These are phyloP conservation scores for Coelastrella sp. DNA, from an alignment of 139 green algal species.

Conservation along the genomic window DNA sequence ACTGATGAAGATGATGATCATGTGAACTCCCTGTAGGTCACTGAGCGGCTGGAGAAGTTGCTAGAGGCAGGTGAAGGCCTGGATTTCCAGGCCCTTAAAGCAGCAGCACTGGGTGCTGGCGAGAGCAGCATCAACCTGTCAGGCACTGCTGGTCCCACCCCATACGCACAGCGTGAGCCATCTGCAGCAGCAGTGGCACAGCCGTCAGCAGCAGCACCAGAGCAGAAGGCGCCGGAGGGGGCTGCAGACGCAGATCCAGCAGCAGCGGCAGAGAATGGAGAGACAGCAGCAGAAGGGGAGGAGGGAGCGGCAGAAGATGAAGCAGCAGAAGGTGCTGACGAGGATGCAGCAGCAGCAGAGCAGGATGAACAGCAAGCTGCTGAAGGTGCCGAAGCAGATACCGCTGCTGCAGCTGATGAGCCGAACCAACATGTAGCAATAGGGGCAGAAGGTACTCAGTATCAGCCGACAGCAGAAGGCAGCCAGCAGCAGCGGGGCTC, in stretches of 20 bases:
- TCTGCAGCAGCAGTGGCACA: conserved; percentile 2
- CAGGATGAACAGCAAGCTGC: not conserved
- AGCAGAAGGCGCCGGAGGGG: not conserved
- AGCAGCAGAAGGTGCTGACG: conserved; percentile 3
- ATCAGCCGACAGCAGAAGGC: not conserved
- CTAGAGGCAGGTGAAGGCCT: conserved; percentile 1
- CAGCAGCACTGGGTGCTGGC: not conserved
- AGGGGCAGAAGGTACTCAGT: not conserved
- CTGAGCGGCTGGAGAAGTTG: conserved; percentile 55
- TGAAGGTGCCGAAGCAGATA: not conserved
- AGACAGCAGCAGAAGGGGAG: conserved; percentile 6
- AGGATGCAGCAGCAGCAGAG: conserved; percentile 5
- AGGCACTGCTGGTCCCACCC: conserved; percentile 5
- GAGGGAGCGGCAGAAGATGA: not conserved
- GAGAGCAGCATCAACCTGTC: conserved; percentile 18
- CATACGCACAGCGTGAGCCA: not conserved
- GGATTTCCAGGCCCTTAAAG: not conserved
- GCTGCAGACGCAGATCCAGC: not conserved
- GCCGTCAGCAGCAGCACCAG: conserved; percentile 5
- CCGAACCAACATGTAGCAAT: not conserved
- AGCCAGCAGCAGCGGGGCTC: not conserved
- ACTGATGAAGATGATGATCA: not conserved
- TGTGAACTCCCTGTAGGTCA: conserved; percentile 7
- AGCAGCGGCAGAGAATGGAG: not conserved
- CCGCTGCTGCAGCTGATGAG: not conserved